Percentiles rank a stretch among this genome's conserved stretches.
These are phyloP conservation scores for Penicillium paneum DNA, from an alignment of 2,329 filamentous ascomycete genomes.

Conservation along the genomic window DNA sequence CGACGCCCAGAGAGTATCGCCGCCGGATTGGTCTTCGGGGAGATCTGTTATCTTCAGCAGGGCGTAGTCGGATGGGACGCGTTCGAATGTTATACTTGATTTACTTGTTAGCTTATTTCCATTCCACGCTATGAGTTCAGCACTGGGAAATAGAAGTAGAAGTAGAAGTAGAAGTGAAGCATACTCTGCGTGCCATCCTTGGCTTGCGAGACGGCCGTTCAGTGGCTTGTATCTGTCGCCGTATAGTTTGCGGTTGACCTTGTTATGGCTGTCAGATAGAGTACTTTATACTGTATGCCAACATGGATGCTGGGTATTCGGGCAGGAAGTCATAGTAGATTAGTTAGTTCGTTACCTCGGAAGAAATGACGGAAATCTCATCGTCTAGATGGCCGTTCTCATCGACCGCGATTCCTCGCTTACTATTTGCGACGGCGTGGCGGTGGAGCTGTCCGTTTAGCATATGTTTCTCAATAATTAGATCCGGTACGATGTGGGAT, in stretches of 20 bases:
- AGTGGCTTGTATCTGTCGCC: not conserved
- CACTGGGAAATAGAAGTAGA: not conserved
- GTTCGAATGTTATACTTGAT: not conserved
- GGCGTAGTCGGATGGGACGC: not conserved
- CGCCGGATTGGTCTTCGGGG: not conserved
- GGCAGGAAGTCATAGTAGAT: too few relatives aligned
- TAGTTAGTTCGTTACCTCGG: not conserved
- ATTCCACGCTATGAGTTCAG: not conserved
- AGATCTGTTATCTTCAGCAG: not conserved
- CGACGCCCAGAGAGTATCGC: not conserved
- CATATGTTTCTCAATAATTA: not conserved
- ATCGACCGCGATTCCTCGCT: not conserved
- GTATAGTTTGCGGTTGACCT: not conserved
- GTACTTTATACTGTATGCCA: too few relatives aligned
- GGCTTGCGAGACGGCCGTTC: not conserved
- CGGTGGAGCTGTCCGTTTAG: not conserved
- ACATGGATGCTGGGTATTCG: too few relatives aligned
- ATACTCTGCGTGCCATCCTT: not conserved
- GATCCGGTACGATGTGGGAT: not conserved
- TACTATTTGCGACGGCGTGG: not conserved
- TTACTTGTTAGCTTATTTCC: not conserved
- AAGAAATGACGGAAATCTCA: not conserved
- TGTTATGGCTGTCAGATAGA: too few relatives aligned
- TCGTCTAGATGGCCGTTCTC: not conserved
- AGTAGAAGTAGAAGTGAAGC: not conserved